A percentile compares a stretch with the other conserved stretches of the same genome.
Conservation (phyloP, 352 stramenopile species). For the Globisporangium acanthophoron region DNA sequence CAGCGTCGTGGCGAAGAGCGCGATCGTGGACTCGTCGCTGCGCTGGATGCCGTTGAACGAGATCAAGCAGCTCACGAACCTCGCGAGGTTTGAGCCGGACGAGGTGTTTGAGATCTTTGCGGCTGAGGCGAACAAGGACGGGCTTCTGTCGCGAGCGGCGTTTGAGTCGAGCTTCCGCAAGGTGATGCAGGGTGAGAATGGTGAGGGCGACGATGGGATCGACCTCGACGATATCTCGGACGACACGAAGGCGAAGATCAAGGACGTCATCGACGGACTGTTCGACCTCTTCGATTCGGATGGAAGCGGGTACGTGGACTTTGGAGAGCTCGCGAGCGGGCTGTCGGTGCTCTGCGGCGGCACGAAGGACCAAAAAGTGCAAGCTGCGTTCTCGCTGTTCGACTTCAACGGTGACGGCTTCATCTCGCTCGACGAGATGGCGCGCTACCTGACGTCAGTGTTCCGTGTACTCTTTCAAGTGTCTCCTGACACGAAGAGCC, state of each 20-base stretch:
- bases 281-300: constrained; percentile 84
- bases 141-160: constrained; percentile 58
- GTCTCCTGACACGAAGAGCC: constrained; percentile 50
- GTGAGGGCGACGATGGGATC: background rate
- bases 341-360: constrained; percentile 79
- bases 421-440: constrained; percentile 86
- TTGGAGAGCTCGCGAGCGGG: constrained; percentile 76
- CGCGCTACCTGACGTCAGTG: constrained; percentile 81
- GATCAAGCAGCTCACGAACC: constrained; percentile 79
- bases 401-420: constrained; percentile 88
- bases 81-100: constrained; percentile 66
- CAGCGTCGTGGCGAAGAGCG: constrained; percentile 62
- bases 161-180: constrained; percentile 79
- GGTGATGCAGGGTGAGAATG: constrained; percentile 30
- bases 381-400: constrained; percentile 81
- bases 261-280: constrained; percentile 53
- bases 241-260: constrained; percentile 39
- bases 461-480: constrained; percentile 85
- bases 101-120: constrained; percentile 88
- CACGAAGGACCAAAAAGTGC: constrained; percentile 83
- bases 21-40: constrained; percentile 66
- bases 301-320: constrained; percentile 70
- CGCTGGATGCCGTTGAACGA: constrained; percentile 81
- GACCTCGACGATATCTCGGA: constrained; percentile 5
- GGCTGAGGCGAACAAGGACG: constrained; percentile 62